These are phyloP conservation scores for Phytopythium kandeliae DNA, from an alignment of 352 stramenopile species.

Conservation along the genomic window DNA sequence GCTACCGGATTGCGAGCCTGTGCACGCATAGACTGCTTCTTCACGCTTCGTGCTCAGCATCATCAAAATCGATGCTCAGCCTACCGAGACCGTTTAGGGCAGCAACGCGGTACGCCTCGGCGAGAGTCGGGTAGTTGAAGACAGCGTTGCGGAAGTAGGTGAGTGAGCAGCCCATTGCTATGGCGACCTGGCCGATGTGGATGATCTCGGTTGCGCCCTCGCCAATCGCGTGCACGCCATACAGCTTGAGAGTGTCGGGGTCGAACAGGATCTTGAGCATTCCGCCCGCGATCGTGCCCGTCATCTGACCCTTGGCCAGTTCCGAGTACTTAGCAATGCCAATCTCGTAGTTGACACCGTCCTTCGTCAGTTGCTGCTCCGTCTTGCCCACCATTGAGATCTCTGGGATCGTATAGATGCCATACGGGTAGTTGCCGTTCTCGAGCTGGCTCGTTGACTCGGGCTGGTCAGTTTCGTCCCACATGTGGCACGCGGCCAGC, in stretches of 20 bases:
- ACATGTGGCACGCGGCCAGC: slow-evolving; percentile 85
- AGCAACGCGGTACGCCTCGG: slow-evolving; percentile 88
- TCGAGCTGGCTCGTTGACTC: slow-evolving; percentile 61
- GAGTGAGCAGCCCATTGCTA: slow-evolving; percentile 71
- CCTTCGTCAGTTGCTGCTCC: slow-evolving; percentile 79
- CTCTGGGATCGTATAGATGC: slow-evolving; percentile 90
- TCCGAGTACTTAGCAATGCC: slow-evolving; percentile 85
- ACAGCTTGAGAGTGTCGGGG: slow-evolving; percentile 68
- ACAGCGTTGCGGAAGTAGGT: slow-evolving; percentile 89
- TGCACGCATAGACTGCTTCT: not conserved
- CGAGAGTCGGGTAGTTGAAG: slow-evolving; percentile 91
- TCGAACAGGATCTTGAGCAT: slow-evolving; percentile 90
- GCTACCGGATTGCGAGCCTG: not conserved
- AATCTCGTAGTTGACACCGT: slow-evolving; percentile 83
- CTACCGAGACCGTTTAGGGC: slow-evolving; percentile 82
- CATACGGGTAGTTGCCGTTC: slow-evolving; percentile 84
- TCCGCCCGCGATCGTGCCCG: slow-evolving; percentile 64
- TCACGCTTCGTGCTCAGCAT: slow-evolving; percentile 18
- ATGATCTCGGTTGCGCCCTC: slow-evolving; percentile 90
- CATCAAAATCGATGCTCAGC: slow-evolving; percentile 71
- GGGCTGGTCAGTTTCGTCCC: slow-evolving; percentile 43
- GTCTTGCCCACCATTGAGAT: slow-evolving; percentile 91
- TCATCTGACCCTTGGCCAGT: slow-evolving; percentile 88
- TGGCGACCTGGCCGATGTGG: slow-evolving; percentile 90
- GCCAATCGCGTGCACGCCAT: slow-evolving; percentile 86